phyloP scores from a whole-genome alignment of 2,329 filamentous ascomycete genomes.

The Penicillium decumbens region DNA sequence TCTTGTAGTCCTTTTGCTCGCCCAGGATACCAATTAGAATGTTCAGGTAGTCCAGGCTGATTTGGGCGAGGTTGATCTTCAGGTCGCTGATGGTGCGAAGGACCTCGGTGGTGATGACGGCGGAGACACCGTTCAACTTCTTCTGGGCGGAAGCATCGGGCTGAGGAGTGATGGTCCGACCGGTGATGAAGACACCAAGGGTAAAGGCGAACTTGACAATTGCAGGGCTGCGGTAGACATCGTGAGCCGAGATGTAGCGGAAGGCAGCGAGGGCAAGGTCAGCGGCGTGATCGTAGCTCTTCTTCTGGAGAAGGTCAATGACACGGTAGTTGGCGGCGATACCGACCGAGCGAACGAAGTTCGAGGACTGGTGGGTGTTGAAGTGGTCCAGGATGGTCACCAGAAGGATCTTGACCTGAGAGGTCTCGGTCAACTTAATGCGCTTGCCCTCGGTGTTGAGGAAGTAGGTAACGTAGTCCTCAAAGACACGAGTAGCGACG shows the following conservation, averaged over 20 bases:
- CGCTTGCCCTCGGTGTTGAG: conserved; percentile 29
- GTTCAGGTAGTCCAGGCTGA: conserved; percentile 42
- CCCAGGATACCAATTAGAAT: conserved; percentile 43
- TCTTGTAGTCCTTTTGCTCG: conserved; percentile 45
- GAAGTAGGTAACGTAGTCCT: conserved; percentile 34
- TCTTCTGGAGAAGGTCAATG: conserved; percentile 24
- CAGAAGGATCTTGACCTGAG: conserved; percentile 32
- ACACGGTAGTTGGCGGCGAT: conserved; percentile 32
- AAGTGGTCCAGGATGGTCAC: conserved; percentile 34
- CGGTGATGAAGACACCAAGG: conserved; percentile 33
- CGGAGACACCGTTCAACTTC: conserved; percentile 40
- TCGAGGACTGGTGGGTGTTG: conserved; percentile 30
- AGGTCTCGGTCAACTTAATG: conserved; percentile 23
- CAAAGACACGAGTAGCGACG: conserved; percentile 26
- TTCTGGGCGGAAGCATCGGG: conserved; percentile 35
- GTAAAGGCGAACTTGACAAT: conserved; percentile 36
- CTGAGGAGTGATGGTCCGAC: conserved; percentile 35
- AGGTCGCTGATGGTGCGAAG: conserved; percentile 38
- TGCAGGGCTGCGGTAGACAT: conserved; percentile 26
- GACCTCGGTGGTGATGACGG: conserved; percentile 41
- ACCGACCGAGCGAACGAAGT: conserved; percentile 37
- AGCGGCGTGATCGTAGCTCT: conserved; percentile 30
- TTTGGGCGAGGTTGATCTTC: conserved; percentile 43
- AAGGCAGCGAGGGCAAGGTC: conserved; percentile 34
- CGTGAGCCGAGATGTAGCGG: conserved; percentile 33